Base-by-base conservation (phyloP, 1,284 basidiomycete genomes). In the Microbotryum saponariae region DNA sequence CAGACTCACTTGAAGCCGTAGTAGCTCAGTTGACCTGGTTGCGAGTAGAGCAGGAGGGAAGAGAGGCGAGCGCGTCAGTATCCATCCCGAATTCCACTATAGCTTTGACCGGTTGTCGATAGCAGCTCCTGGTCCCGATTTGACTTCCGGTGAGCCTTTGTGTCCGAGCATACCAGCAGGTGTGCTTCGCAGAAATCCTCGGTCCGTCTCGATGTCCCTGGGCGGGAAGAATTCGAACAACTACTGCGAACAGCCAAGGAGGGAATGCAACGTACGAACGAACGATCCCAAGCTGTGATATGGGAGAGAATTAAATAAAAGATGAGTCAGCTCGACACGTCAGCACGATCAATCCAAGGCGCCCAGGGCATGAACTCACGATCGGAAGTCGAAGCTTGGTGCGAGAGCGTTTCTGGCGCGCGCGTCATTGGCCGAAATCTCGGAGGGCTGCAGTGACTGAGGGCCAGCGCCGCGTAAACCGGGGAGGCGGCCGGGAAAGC, bases 281-380 rank as follows among this genome's bases (percentile, higher is more conserved):
- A 67, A 67, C 60, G 58, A 60, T 59, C 65, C 60, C 56, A 67
- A 57, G 3, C 62, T 64, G 56, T 31, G 33, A 52, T n/a, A 7
- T 12, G 27, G 27, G 6, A 14, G 27, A 29, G 21, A 29, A 5
- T n/a, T n/a, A n/a, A n/a, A n/a, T n/a, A n/a, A 18, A 42, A 16
- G 37, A 12, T 10, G 16, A 42, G 9, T 29, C 23, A 23, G 21
- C 29, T 31, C 29, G 48, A 50, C 48, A 18, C 18, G 48, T 50
- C 31, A 18, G 31, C 5, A 10, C 1, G 21, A 4, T 9, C 16
- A 9, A 31, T 29, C 4, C 14, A 14, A 4, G 7, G 27, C 48
- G 31, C 44, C 29, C 25, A 3, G 2, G 18, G 12, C 2, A 29
- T 4, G 5, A 16, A 54, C 59, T 60, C 48, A 64, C 55, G 58